Evolutionary conservation across 2,329 filamentous ascomycete genomes (phyloP), one percentile per base, ranked within the genome.

Genomic region (Drechslera avenae): DNA sequence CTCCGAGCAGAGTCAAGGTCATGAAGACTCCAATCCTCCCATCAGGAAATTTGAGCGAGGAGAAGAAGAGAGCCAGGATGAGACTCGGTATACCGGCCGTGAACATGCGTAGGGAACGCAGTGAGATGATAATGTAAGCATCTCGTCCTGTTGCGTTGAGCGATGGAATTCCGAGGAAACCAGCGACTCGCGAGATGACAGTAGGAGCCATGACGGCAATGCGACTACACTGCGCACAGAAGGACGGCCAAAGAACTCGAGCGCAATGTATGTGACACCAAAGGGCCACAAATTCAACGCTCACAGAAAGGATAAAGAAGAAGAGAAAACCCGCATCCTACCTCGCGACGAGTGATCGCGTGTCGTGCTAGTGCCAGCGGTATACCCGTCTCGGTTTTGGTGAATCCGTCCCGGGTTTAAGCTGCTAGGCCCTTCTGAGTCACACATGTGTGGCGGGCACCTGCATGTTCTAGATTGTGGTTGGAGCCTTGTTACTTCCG

Each of bases 91-190:
- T 73, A 26, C 69, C 69, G n/a, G 69, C 67, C 1, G 62, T 63
- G 50, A 73, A 72, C 68, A 73, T 71, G 52, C 69, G 68, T 21
- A 69, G 39, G 13, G 60, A 67, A 26, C 69, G 67, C 19, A 72
- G 54, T 3, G 54, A 57, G 57, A 86, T 85, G 41, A 75, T 69
- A 36, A 75, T 62, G 49, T 73, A 72, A 14, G 69, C 71, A 66
- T 74, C 72, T 35, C 57, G 54, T 52, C 70, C 70, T 7, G 67
- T 69, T n/a, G 62, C 60, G 36, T 62, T 60, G 36, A 73, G 54
- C 14, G 69, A 70, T 19, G 60, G 58, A 18, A 71, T 46, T 14
- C 71, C 71, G 23, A 74, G 63, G 36, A 72, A 73, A 12, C 43
- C 35, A 21, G 66, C 42, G 31, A 69, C 50, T 26, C 63, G 64